Conservation (phyloP, 1,284 basidiomycete species). For the Rhodotorula sp. region DNA sequence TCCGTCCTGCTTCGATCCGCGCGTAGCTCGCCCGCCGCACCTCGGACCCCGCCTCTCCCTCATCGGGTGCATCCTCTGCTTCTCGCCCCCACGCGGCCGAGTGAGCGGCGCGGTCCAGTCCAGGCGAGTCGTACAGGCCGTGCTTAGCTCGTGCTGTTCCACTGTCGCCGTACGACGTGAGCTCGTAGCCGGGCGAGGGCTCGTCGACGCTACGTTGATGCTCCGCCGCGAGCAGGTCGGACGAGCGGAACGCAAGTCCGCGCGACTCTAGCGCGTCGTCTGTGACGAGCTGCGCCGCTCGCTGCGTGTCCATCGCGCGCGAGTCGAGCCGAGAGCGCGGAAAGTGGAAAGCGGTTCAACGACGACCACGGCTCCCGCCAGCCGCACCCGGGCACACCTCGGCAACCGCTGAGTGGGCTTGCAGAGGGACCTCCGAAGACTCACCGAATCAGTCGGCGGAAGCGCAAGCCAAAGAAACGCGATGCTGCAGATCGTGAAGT, state of each 20-base stretch:
- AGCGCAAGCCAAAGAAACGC: no score
- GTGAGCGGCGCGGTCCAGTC: background rate
- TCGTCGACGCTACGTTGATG: conserved; percentile 46
- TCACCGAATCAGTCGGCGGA: no score
- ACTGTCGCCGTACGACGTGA: background rate
- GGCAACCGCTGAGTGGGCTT: no score
- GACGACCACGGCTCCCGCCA: no score
- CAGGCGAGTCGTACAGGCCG: conserved; percentile 47
- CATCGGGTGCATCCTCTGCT: conserved; percentile 40
- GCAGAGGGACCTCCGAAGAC: no score
- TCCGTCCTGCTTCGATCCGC: background rate
- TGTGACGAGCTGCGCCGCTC: conserved; percentile 42
- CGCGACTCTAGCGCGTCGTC: conserved; percentile 53
- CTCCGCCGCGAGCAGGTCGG: conserved; percentile 56
- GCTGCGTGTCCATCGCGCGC: conserved; percentile 51
- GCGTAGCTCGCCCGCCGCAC: background rate
- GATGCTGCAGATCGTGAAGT: background rate
- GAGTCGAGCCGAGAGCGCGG: background rate
- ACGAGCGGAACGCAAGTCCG: conserved; percentile 63
- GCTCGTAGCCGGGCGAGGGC: background rate
- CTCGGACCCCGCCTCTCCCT: conserved; percentile 27
- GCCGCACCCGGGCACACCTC: no score
- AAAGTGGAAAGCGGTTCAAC: background rate
- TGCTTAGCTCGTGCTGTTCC: conserved; percentile 55
- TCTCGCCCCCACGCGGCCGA: background rate